Conservation (phyloP, 2,329 filamentous ascomycete genomes). For the Aspergillus pseudoterreus region DNA sequence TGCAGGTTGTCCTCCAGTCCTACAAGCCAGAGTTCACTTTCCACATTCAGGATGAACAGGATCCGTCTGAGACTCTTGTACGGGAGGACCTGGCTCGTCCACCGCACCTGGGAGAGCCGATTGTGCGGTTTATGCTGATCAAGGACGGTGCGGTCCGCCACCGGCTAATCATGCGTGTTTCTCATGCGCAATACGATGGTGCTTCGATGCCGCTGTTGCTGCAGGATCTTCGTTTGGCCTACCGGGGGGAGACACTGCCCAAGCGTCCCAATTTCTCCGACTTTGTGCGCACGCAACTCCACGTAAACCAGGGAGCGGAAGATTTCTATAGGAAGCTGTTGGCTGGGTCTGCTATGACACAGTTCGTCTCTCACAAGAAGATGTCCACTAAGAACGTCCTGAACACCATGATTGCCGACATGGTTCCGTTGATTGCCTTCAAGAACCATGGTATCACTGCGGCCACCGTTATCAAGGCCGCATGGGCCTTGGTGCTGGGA, state of each 20-base stretch:
- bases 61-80: constrained; percentile 4
- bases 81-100: constrained; percentile 6
- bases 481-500: constrained; percentile 56
- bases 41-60: constrained; percentile 6
- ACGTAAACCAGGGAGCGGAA: constrained; percentile 1
- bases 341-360: constrained; percentile 8
- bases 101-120: constrained; percentile 5
- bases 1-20: constrained; percentile 36
- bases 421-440: constrained; percentile 8
- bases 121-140: constrained; percentile 20
- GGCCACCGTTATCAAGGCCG: constrained; percentile 51
- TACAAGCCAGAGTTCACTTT: constrained; percentile 1
- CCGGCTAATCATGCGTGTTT: constrained; percentile 26
- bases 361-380: constrained; percentile 8
- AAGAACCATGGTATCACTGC: constrained; percentile 19
- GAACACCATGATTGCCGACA: constrained; percentile 6
- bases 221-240: constrained; percentile 8
- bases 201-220: constrained; percentile 10
- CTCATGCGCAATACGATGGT: constrained; percentile 32
- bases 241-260: constrained; percentile 6
- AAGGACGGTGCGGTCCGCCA: constrained; percentile 15
- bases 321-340: constrained; percentile 9
- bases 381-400: constrained; percentile 7
- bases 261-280: constrained; percentile 7
- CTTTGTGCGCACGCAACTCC: constrained; percentile 11